Base-by-base conservation (phyloP, 768 basidiomycete species). In the Termitomyces sp. region DNA sequence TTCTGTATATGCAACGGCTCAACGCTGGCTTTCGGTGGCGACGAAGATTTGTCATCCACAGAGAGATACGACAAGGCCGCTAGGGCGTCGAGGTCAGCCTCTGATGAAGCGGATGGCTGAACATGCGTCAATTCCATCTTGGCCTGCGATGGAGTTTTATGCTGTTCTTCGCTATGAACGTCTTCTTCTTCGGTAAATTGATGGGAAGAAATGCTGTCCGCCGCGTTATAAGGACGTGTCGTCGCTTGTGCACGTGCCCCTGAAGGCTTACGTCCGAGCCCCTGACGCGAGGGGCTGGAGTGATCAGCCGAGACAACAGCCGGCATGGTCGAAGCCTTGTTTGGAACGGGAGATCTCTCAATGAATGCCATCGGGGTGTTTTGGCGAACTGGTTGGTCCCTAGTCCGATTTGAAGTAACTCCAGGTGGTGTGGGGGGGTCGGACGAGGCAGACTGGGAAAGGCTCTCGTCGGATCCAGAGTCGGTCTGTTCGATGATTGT, bases 1-100 rank as follows among this genome's bases (percentile, higher is more conserved):
- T 71, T 74, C 14, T 69, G 71, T 53, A 76, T 69, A 45, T 78
- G 74, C 47, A 75, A 61, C 25, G 78, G 79, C 60, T 80, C 76
- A 17, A 75, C 70, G 25, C 64, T 67, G 17, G 61, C 65, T 11
- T 69, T 63, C 43, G 69, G 63, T 62, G 74, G 62, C 36, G 65
- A 73, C 9, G 78, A 66, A 12, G 75, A 66, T 34, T 72, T 72
- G 48, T 77, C 71, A 40, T 74, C 74, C 29, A 79, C 77, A 64
- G 86, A 86, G 60, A 94, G 78, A 74, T 91, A 94, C 36, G 86
- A 83, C 67, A 95, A 68, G 2, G 90, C 92, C 3, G 91, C 92
- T 52, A 94, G 76, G 11, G 86, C 92, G 74, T 94, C 92, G 31
- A 80, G 80, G 63, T 86, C 78, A 46, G 76, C 86, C 49, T 83